Base-by-base conservation (phyloP, 768 basidiomycete genomes). In the Phanerodontia chrysosporium region DNA sequence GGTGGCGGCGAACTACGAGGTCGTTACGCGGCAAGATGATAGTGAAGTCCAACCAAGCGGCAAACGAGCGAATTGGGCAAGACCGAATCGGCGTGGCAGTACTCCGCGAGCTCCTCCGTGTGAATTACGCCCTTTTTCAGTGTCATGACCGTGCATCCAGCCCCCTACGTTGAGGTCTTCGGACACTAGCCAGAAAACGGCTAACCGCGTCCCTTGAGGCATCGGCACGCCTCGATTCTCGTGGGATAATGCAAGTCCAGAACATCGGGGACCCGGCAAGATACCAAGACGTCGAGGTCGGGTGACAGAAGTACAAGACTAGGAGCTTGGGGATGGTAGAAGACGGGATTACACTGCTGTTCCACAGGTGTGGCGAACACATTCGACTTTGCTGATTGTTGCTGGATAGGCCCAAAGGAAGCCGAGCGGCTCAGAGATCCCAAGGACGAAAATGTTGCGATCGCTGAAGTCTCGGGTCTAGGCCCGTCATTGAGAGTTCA, bases 1-100 rank as follows among this genome's bases (percentile, higher is more conserved):
- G 52, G n/a, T 32, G 32, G 32, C 35, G 52, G 52, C 22, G 35
- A 25, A 32, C 35, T 53, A 42, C 32, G 35, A 32, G 49, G 3
- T 25, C 24, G 52, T 53, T 53, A 53, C 52, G 52, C 52, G 52
- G 22, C 35, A 30, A 27, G 51, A 1, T 22, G 30, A 51, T 36
- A 22, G 51, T 12, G 35, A 51, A 51, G 51, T 21, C 51, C 32
- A 22, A 39, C 32, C 21, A 24, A n/a, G 52, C 36, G 52, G 32
- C 52, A 53, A 53, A 42, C 24, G 13, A 36, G 32, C 52, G 27
- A 53, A 53, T 25, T 24, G n/a, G 52, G 52, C 52, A 48, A 22
- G 52, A 21, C 5, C 32, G 16, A 8, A 36, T 21, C 32, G 28
- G 22, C 35, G 52, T 9, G 22, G 22, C 32, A 25, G 39, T n/a